A percentile compares a stretch with the other conserved stretches of the same genome.
Conservation (phyloP, 768 basidiomycete genomes). For the Imleria badia region DNA sequence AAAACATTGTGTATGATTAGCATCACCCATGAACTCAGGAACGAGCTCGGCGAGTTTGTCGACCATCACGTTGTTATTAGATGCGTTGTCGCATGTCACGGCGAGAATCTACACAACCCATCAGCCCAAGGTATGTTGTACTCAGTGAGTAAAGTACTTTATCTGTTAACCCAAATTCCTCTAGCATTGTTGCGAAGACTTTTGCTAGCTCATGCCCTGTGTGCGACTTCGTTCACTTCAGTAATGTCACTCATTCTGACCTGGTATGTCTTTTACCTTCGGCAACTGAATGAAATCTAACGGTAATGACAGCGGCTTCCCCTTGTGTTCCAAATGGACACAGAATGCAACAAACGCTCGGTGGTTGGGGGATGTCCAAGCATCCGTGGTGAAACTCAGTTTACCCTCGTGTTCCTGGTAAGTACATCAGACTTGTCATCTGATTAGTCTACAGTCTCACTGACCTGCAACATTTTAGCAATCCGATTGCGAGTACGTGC, state of each 20-base stretch:
- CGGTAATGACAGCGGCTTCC: background rate
- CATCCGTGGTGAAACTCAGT: background rate
- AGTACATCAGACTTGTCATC: background rate
- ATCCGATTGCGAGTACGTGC: background rate
- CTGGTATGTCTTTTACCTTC: background rate
- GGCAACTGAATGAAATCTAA: background rate
- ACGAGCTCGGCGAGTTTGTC: slow-evolving; percentile 20
- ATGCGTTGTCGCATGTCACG: slow-evolving; percentile 22
- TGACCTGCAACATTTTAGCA: background rate
- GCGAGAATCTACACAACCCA: slow-evolving; percentile 14
- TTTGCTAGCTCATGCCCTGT: background rate
- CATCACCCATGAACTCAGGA: slow-evolving; percentile 19
- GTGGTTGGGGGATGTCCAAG: slow-evolving; percentile 1
- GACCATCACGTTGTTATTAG: slow-evolving; percentile 28
- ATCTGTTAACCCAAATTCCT: slow-evolving; percentile 21
- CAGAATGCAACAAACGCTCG: background rate
- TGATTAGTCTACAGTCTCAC: background rate
- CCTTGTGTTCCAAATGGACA: background rate
- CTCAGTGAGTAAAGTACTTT: slow-evolving; percentile 7
- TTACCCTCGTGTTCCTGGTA: slow-evolving; percentile 1
- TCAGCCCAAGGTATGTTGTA: background rate
- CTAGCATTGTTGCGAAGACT: slow-evolving; percentile 17
- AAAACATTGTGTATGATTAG: slow-evolving; percentile 36
- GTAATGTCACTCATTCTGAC: no score
- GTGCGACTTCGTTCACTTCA: background rate